Base-by-base conservation (phyloP, 176 grass and related monocot genomes). In the Aegilops speltoides region DNA sequence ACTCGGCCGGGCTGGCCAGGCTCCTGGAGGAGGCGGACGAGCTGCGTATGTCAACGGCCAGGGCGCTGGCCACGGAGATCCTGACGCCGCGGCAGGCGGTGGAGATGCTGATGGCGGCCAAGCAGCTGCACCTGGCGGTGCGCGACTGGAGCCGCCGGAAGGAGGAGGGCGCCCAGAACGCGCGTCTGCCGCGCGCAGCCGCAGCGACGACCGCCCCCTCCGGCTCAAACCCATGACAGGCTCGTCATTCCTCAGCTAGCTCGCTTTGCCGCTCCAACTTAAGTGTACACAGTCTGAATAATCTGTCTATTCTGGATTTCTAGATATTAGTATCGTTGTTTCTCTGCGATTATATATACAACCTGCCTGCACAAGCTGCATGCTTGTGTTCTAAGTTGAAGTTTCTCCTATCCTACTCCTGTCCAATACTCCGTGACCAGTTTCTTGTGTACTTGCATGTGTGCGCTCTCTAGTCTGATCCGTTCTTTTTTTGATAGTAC, bases 101-200 rank as follows among this genome's bases (percentile, higher is more conserved):
- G 84, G 90, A 95, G 79, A 80, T 87, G 79, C 92, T 94, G 10
- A 29, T 83, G 28, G 86, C 86, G 1, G 89, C 8, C 46, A 97
- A 97, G 88, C 95, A 91, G 68, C 85, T 97, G 80, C 84, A 97
- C 43, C 84, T 95, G 56, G 73, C 86, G 2, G 54, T 93, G 57
- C 87, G 88, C 7, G 68, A 91, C 2, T 97, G 90, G 92, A 90
- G 86, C 88, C 61, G 63, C 8, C 71, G 83, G 12, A 56, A 81
- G 79, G 80, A 81, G 79, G 80, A 90, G 28, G 8, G 22, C 60
- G 74, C 24, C 6, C 69, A 68, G 61, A 48, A 29, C 26, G 60
- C 36, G 59, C 77, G 62, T 6, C 45, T 57, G 31, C 43, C 41
- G 32, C 33, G 5, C 77, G 16, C 77, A 48, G 63, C 12, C 77